phyloP scores from a whole-genome alignment of 208 protist species.

The Angomonas ambiguus region DNA sequence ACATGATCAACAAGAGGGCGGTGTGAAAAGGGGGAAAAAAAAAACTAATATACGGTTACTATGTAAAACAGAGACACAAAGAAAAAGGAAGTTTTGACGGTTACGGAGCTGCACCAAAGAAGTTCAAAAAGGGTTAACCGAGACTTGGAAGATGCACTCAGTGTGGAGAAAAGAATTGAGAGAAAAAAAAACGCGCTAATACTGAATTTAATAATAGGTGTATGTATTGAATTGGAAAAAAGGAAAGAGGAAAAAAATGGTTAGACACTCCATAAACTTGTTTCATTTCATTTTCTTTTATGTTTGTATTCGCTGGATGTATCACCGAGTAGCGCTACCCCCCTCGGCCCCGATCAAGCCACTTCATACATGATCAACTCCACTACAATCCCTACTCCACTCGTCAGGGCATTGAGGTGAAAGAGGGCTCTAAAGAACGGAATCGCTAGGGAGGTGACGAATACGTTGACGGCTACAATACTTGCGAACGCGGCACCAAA shows the following conservation, averaged over 20 bases:
- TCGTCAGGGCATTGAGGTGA: conserved; percentile 77
- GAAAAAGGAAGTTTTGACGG: neutral
- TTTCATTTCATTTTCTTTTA: too few relatives aligned
- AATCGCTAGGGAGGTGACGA: conserved; percentile 68
- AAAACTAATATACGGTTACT: conserved; percentile 1
- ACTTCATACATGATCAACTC: conserved; percentile 83
- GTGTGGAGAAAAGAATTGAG: neutral
- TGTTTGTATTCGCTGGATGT: neutral
- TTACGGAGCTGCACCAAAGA: neutral
- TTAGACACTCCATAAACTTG: too few relatives aligned
- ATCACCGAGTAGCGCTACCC: too few relatives aligned
- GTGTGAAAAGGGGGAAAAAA: neutral
- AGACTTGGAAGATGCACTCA: neutral
- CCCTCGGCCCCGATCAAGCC: conserved; percentile 5
- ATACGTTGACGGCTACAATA: conserved; percentile 63
- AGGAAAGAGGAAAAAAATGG: too few relatives aligned
- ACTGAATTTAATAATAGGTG: too few relatives aligned
- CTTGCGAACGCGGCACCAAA: conserved; percentile 69
- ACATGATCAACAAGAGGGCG: conserved; percentile 4
- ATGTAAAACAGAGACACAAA: neutral
- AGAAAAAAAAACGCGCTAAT: conserved; percentile 7
- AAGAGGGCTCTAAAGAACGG: conserved; percentile 79
- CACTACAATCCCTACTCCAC: conserved; percentile 71
- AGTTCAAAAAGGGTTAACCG: neutral
- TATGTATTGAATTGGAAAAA: too few relatives aligned